A percentile compares a stretch with the other conserved stretches of the same genome.
Evolutionary conservation across 495 filamentous ascomycete species (phyloP).

Genomic region (Aspergillus sclerotiicarbonarius): DNA sequence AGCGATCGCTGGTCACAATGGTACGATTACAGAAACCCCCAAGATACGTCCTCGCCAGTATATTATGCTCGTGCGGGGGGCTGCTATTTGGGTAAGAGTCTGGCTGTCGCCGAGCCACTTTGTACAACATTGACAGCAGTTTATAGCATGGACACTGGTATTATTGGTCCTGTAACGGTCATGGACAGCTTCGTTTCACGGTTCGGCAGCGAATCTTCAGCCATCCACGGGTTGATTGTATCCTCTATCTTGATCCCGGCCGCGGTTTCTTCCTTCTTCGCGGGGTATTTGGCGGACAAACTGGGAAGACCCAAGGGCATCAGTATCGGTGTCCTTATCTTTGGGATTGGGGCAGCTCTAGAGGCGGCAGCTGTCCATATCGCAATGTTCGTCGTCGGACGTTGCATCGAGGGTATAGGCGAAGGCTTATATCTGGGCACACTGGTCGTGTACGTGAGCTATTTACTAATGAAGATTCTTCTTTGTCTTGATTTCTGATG

Average conservation of each 20-base stretch:
- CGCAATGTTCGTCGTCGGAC: slow-evolving; percentile 54
- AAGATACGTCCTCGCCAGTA: slow-evolving; percentile 20
- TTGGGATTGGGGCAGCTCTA: slow-evolving; percentile 53
- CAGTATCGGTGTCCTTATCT: slow-evolving; percentile 51
- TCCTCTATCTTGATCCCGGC: slow-evolving; percentile 64
- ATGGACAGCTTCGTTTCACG: slow-evolving; percentile 54
- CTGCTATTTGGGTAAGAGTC: slow-evolving; percentile 18
- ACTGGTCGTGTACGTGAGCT: slow-evolving; percentile 41
- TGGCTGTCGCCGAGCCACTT: not conserved
- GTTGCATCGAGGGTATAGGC: slow-evolving; percentile 56
- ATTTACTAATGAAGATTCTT: not conserved
- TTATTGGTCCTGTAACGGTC: slow-evolving; percentile 58
- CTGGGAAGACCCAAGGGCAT: slow-evolving; percentile 55
- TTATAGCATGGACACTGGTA: slow-evolving; percentile 56
- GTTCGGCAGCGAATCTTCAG: slow-evolving; percentile 53
- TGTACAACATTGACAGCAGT: not conserved
- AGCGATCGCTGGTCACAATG: not conserved
- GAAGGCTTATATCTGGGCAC: slow-evolving; percentile 60
- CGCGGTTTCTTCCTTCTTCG: slow-evolving; percentile 59
- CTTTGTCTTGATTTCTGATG: not conserved
- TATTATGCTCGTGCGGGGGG: slow-evolving; percentile 20
- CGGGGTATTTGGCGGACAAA: slow-evolving; percentile 59
- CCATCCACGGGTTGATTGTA: slow-evolving; percentile 58
- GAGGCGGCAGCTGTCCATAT: slow-evolving; percentile 47
- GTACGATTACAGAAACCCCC: slow-evolving; percentile 11